A percentile compares a stretch with the other conserved stretches of the same genome.
phyloP scores from a whole-genome alignment of 1,139 yeast genomes.

The Kluyveromyces marxianus region DNA sequence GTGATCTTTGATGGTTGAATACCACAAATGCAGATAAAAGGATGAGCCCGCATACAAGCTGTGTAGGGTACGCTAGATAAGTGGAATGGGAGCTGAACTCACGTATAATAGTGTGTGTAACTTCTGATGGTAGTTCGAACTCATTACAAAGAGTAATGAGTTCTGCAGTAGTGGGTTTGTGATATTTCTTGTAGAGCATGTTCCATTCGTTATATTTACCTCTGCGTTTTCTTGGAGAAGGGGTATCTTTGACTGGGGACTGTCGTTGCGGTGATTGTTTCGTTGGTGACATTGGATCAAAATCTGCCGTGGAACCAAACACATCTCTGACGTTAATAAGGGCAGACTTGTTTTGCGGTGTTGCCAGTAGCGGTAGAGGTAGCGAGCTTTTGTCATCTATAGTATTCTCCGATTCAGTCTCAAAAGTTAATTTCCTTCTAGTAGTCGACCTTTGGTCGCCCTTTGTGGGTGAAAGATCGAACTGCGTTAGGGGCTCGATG shows the following conservation, averaged over 20 bases:
- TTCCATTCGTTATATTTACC: slow-evolving; percentile 16
- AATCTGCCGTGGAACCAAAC: slow-evolving; percentile 3
- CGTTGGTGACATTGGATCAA: slow-evolving; percentile 4
- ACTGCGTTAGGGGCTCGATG: background rate
- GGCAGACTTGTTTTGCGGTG: background rate
- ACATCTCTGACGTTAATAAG: slow-evolving; percentile 1
- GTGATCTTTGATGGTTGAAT: slow-evolving; percentile 40
- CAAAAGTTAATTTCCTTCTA: slow-evolving; percentile 31
- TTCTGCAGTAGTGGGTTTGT: slow-evolving; percentile 38
- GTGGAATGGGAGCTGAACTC: slow-evolving; percentile 45
- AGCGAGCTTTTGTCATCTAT: background rate
- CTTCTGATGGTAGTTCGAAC: slow-evolving; percentile 50
- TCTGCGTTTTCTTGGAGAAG: slow-evolving; percentile 7
- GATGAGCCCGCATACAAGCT: slow-evolving; percentile 57
- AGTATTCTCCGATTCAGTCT: slow-evolving; percentile 16
- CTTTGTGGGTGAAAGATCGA: slow-evolving; percentile 6
- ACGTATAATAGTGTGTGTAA: slow-evolving; percentile 44
- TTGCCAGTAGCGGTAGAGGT: background rate
- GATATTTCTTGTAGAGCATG: slow-evolving; percentile 20
- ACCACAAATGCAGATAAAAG: slow-evolving; percentile 51
- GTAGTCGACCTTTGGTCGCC: slow-evolving; percentile 10
- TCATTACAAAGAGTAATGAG: slow-evolving; percentile 54
- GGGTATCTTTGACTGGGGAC: slow-evolving; percentile 7
- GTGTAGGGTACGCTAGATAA: slow-evolving; percentile 59
- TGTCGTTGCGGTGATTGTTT: slow-evolving; percentile 7